Percentiles rank a stretch among this genome's conserved stretches.
Conservation (phyloP, 495 filamentous ascomycete species). For the Penicillium soppii region DNA sequence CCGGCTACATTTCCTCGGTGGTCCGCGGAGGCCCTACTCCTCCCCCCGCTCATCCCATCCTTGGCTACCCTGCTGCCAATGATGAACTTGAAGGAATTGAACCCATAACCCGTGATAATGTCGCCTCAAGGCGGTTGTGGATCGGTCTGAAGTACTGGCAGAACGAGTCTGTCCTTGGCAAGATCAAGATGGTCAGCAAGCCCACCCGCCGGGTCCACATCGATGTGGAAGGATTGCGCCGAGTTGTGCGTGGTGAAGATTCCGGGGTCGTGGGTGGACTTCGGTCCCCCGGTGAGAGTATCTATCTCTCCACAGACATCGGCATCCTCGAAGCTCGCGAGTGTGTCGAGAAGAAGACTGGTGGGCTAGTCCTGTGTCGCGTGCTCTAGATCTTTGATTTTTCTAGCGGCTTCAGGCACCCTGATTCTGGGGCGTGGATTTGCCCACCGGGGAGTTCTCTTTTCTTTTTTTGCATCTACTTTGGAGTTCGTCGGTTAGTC, state of each 20-base stretch:
- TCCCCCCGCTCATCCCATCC: conserved; percentile 54
- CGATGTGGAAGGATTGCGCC: conserved; percentile 55
- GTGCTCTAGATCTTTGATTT: conserved; percentile 39
- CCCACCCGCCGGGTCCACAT: conserved; percentile 73
- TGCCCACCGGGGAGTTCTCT: conserved; percentile 10
- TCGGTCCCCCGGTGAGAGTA: conserved; percentile 73
- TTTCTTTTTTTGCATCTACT: conserved; percentile 40
- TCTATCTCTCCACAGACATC: conserved; percentile 75
- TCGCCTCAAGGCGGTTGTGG: conserved; percentile 79
- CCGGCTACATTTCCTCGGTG: conserved; percentile 80
- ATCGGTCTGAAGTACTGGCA: conserved; percentile 92
- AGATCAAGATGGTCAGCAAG: conserved; percentile 69
- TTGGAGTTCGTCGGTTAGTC: conserved; percentile 45
- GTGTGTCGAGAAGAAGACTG: conserved; percentile 79
- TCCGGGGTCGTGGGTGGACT: conserved; percentile 67
- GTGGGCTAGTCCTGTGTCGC: conserved; percentile 80
- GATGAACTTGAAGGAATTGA: conserved; percentile 41
- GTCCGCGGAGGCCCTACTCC: conserved; percentile 72
- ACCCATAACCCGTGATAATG: conserved; percentile 73
- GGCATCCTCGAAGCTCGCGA: conserved; percentile 86
- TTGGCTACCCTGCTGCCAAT: conserved; percentile 42
- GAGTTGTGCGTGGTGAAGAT: conserved; percentile 64
- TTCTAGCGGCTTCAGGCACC: not conserved
- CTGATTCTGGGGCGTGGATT: conserved; percentile 1
- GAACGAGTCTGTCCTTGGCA: conserved; percentile 76